Evolutionary conservation across 345 rosid species (phyloP).

Genomic region (Schrenkiella parvula): DNA sequence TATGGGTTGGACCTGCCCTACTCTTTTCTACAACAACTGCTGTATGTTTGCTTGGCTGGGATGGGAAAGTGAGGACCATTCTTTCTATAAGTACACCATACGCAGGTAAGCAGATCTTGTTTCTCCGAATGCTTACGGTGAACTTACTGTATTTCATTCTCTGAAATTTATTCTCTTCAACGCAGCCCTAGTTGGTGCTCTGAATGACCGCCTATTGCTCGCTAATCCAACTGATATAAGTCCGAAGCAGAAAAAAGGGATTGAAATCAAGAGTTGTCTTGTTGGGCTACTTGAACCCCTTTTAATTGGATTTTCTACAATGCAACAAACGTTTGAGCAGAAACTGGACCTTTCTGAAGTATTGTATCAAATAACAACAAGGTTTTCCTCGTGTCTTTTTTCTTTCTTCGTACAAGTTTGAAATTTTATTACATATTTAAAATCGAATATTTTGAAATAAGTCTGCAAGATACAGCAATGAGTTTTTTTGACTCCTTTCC

Average conservation of each 20-base stretch:
- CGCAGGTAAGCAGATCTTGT: slow-evolving; percentile 53
- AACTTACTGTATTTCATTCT: slow-evolving; percentile 17
- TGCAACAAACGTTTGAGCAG: slow-evolving; percentile 94
- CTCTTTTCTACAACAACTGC: slow-evolving; percentile 88
- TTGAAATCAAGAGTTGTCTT: slow-evolving; percentile 89
- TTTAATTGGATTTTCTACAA: slow-evolving; percentile 95
- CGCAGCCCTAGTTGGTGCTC: slow-evolving; percentile 84
- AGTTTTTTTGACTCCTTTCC: neutral
- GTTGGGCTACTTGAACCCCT: slow-evolving; percentile 98
- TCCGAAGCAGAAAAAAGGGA: slow-evolving; percentile 81
- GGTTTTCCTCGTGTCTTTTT: slow-evolving; percentile 40
- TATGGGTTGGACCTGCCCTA: slow-evolving; percentile 99
- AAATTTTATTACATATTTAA: neutral
- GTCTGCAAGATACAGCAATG: no score
- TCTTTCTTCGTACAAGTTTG: neutral
- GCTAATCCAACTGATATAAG: slow-evolving; percentile 80
- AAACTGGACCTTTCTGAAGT: slow-evolving; percentile 86
- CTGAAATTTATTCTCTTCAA: slow-evolving; percentile 20
- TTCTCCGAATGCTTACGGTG: slow-evolving; percentile 3
- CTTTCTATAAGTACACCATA: slow-evolving; percentile 84
- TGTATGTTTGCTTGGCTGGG: slow-evolving; percentile 93
- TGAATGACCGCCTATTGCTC: slow-evolving; percentile 85
- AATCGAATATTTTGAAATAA: neutral
- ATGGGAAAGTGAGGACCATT: slow-evolving; percentile 82
- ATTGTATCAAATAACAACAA: slow-evolving; percentile 91